Evolutionary conservation across 1,284 basidiomycete species (phyloP).

Genomic region (Tilletia walkeri): DNA sequence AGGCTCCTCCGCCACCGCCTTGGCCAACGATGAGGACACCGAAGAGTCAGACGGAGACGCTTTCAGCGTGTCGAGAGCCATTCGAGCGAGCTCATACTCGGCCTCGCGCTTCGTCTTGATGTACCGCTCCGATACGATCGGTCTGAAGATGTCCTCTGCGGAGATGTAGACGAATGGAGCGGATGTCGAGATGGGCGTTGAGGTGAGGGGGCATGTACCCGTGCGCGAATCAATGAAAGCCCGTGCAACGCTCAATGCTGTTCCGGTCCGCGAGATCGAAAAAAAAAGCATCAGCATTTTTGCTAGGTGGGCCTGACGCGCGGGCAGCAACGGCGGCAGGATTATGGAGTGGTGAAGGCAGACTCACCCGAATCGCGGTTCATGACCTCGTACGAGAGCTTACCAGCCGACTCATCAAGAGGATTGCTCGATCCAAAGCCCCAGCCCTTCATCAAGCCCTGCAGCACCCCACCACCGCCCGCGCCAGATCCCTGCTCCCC

Average conservation of each 20-base stretch:
- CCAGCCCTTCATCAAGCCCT: conserved; percentile 48
- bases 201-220: too few relatives aligned
- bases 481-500: neutral
- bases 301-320: neutral
- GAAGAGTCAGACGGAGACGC: neutral
- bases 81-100: conserved; percentile 65
- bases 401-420: neutral
- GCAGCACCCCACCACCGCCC: conserved; percentile 57
- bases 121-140: conserved; percentile 78
- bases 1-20: neutral
- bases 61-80: conserved; percentile 21
- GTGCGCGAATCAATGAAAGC: conserved; percentile 40
- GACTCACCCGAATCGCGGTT: conserved; percentile 84
- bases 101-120: conserved; percentile 87
- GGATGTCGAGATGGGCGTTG: neutral
- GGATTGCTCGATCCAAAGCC: conserved; percentile 29
- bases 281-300: neutral
- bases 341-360: neutral
- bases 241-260: conserved; percentile 48
- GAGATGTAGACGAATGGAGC: conserved; percentile 88
- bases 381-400: conserved; percentile 69
- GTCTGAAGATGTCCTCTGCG: conserved; percentile 87
- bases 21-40: neutral
- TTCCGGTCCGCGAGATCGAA: conserved; percentile 13
- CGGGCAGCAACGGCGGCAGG: neutral